Percentiles rank a stretch among this genome's conserved stretches.
These are phyloP conservation scores for Candida ovalis DNA, from an alignment of 805 yeast genomes.

Conservation along the genomic window DNA sequence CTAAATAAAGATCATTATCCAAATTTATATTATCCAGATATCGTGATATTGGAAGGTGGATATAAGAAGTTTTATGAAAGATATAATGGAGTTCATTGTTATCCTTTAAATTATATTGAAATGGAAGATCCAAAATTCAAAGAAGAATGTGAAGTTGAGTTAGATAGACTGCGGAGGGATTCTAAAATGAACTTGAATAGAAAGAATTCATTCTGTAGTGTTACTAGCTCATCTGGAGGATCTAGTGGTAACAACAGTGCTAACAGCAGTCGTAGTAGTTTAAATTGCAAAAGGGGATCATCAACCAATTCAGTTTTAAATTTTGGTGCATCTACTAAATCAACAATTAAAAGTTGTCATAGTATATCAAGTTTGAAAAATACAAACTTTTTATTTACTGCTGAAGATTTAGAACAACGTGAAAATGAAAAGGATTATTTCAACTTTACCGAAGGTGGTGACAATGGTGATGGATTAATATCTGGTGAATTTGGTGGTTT, in stretches of 20 bases:
- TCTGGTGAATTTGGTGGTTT: conserved; percentile 26
- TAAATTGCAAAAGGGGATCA: conserved; percentile 11
- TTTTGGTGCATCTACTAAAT: conserved; percentile 19
- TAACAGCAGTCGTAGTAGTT: conserved; percentile 5
- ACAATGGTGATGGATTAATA: neutral
- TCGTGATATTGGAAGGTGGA: conserved; percentile 87
- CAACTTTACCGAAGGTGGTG: neutral
- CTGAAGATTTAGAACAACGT: neutral
- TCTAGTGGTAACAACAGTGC: conserved; percentile 1
- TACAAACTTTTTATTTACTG: conserved; percentile 1
- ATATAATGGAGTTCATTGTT: conserved; percentile 52
- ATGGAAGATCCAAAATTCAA: conserved; percentile 68
- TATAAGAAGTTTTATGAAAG: conserved; percentile 71
- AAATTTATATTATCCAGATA: conserved; percentile 78
- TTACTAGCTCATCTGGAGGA: conserved; percentile 1
- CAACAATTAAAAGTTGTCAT: neutral
- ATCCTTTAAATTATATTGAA: conserved; percentile 76
- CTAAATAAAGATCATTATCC: conserved; percentile 77
- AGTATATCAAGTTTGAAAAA: conserved; percentile 5
- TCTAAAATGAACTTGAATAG: conserved; percentile 28
- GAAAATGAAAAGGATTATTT: neutral
- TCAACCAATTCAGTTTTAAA: conserved; percentile 21
- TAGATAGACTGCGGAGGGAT: conserved; percentile 37
- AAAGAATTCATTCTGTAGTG: conserved; percentile 19
- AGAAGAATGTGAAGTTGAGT: conserved; percentile 40